Evolutionary conservation across 306 rosid species (phyloP), one percentile per base, ranked within the genome.

Genomic region (Rosa persica): DNA sequence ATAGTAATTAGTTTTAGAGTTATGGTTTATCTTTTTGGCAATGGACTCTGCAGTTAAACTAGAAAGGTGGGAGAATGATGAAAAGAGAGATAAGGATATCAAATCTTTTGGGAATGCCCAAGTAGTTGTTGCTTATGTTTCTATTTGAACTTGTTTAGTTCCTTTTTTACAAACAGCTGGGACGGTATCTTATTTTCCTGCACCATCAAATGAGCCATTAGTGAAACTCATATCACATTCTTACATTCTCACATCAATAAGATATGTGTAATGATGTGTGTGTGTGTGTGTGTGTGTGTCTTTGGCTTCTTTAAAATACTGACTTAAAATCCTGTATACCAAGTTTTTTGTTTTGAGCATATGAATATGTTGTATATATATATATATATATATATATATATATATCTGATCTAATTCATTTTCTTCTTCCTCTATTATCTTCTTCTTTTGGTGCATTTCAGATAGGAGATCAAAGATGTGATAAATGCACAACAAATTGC

Each of bases 381-480:
- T 27, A 61, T 42, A 16, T 70, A 19, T 27, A 61, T 42, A 16
- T 70, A 19, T 27, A 61, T n/a, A 36, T 67, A 23, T 55, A 16
- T 70, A 19, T 27, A 61, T 42, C 66, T 77, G 12, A 61, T 22
- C 65, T 61, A 34, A 48, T 48, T 11, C 38, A 54, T 48, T 17
- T 70, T 20, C 62, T 49, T 20, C 62, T 72, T 34, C 13, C 39
- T 69, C 46, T 43, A 4, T 67, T 68, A 8, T 20, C 5, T 17
- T 74, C 27, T 75, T 23, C 46, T 16, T 30, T 76, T 76, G 20
- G 62, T 36, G 13, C 15, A 12, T 49, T 72, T 49, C 66, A 72
- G 82, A 25, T 64, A 30, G 78, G 36, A 22, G 78, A 38, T 65
- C 51, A 40, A 23, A 65, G 25, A 30, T 27, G 36, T 74, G 52